Evolutionary conservation across 2,329 filamentous ascomycete genomes (phyloP).

Genomic region (Aspergillus vadensis): DNA sequence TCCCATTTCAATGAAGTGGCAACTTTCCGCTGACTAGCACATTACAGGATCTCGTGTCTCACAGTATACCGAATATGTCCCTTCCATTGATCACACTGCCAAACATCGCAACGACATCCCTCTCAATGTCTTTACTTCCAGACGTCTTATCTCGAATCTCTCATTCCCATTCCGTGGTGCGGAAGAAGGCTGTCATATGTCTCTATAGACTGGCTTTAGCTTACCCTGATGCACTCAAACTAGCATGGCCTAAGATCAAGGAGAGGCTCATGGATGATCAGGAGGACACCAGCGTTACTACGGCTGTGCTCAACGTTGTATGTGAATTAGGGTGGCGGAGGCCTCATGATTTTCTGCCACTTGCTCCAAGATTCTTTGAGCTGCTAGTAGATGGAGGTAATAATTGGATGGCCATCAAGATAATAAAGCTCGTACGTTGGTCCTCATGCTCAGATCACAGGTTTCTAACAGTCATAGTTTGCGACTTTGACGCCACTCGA

Average conservation of each 20-base stretch:
- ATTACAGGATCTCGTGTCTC: slow-evolving; percentile 61
- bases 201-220: slow-evolving; percentile 90
- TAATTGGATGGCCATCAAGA: slow-evolving; percentile 99
- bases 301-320: slow-evolving; percentile 93
- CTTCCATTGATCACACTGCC: slow-evolving; percentile 88
- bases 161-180: slow-evolving; percentile 80
- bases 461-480: slow-evolving; percentile 63
- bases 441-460: neutral
- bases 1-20: neutral
- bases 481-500: slow-evolving; percentile 91
- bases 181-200: slow-evolving; percentile 95
- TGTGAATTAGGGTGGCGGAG: slow-evolving; percentile 94
- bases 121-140: slow-evolving; percentile 84
- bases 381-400: slow-evolving; percentile 88
- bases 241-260: slow-evolving; percentile 97
- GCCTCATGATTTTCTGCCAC: slow-evolving; percentile 87
- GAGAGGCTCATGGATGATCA: slow-evolving; percentile 86
- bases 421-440: slow-evolving; percentile 82
- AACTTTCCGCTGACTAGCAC: slow-evolving; percentile 15
- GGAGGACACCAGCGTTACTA: slow-evolving; percentile 90
- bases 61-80: slow-evolving; percentile 72
- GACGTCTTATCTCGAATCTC: slow-evolving; percentile 84
- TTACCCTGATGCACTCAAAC: slow-evolving; percentile 90
- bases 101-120: slow-evolving; percentile 87
- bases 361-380: slow-evolving; percentile 90